A percentile compares a stretch with the other conserved stretches of the same genome.
phyloP scores from a whole-genome alignment of 768 basidiomycete species.

The Termitomyces sp. region DNA sequence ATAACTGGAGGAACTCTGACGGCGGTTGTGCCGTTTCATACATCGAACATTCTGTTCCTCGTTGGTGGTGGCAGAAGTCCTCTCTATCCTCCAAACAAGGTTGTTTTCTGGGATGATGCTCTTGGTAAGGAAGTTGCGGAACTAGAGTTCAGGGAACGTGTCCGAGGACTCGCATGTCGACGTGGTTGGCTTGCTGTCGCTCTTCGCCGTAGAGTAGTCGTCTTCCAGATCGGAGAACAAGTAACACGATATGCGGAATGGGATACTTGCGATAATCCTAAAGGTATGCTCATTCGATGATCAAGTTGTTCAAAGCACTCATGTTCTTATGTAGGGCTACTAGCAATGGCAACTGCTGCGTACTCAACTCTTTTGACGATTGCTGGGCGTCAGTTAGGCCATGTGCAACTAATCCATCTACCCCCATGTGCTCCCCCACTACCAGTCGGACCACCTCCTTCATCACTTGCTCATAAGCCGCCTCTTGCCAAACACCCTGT shows the following conservation, averaged over 20 bases:
- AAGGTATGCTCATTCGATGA: conserved; percentile 39
- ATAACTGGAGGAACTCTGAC: conserved; percentile 74
- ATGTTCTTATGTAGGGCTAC: conserved; percentile 43
- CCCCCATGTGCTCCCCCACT: conserved; percentile 68
- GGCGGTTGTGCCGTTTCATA: conserved; percentile 72
- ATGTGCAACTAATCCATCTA: conserved; percentile 82
- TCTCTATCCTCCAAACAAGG: conserved; percentile 88
- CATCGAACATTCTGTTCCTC: conserved; percentile 79
- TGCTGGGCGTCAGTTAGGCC: conserved; percentile 81
- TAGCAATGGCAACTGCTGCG: conserved; percentile 73
- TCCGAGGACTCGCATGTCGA: conserved; percentile 73
- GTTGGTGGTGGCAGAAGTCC: conserved; percentile 86
- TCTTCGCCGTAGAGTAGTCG: conserved; percentile 70
- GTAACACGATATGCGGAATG: conserved; percentile 67
- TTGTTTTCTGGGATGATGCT: conserved; percentile 84
- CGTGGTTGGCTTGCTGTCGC: conserved; percentile 84
- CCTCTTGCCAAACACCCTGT: conserved; percentile 58
- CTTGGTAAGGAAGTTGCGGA: conserved; percentile 76
- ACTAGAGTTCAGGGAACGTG: conserved; percentile 82
- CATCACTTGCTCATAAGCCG: conserved; percentile 44
- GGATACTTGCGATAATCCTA: conserved; percentile 84
- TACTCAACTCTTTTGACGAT: conserved; percentile 80
- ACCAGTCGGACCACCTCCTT: conserved; percentile 49
- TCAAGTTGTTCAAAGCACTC: not conserved
- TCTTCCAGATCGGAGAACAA: conserved; percentile 63